Evolutionary conservation across 352 stramenopile genomes (phyloP), one percentile per base, ranked within the genome.

Genomic region (Phytophthora cactorum): DNA sequence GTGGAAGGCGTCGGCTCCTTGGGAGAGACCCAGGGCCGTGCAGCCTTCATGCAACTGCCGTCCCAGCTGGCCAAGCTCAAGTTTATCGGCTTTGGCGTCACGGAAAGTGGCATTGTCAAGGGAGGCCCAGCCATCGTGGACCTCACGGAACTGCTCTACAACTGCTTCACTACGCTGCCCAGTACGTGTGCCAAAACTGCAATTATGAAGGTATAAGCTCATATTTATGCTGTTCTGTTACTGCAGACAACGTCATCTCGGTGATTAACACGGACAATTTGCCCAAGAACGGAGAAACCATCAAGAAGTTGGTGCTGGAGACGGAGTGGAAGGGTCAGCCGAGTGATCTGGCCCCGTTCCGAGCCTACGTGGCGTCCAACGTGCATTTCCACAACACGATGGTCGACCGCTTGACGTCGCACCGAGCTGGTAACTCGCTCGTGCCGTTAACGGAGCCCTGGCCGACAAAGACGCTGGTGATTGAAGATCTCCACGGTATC

Each of bases 231-330:
- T 39, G 34, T 11, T 39, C 12, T 39, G 29, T 32, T 32, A 32
- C 29, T 47, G n/a, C 45, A 87, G 72, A 79, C n/a, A 87, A 86
- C n/a, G 38, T 52, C 27, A 47, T 96, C 4, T 92, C 81, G n/a
- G 52, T 96, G 5, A 81, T 96, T 60, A 93, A 92, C 72, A 96
- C 88, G 47, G 88, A 96, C 66, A 96, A 96, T 41, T 62, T 95
- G 12, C 82, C 83, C 3, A 74, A 67, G 6, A 96, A 96, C 66
- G 88, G 88, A 15, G 75, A 84, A 28, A 52, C 52, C 1, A 91
- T 96, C 57, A 74, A 84, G 61, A 77, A 67, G 5, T 72, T 82
- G 31, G 78, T 82, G 25, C 31, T 69, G 15, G 63, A 72, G 27
- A 63, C 66, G 34, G 57, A 75, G 5, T 84, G 69, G 51, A 55